Evolutionary conservation across 1,284 basidiomycete genomes (phyloP).

Genomic region (Volvariella volvacea): DNA sequence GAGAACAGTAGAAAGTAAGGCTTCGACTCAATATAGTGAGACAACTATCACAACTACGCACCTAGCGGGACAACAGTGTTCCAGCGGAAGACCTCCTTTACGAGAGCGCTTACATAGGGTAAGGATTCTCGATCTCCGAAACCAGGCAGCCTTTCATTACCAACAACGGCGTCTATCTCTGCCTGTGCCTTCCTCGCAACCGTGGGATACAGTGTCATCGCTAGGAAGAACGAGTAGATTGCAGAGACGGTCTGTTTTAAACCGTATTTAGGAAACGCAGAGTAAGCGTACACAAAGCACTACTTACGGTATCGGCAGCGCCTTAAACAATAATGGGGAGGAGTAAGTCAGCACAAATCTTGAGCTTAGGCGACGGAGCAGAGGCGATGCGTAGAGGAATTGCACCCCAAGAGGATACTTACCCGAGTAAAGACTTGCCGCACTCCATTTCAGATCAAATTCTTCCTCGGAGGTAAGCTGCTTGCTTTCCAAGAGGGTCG

Average conservation of each 20-base stretch:
- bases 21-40: conserved; percentile 6
- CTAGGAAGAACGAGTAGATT: conserved; percentile 46
- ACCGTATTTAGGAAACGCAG: too few species aligned
- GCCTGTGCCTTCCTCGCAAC: conserved; percentile 47
- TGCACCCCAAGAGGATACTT: conserved; percentile 8
- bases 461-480: conserved; percentile 41
- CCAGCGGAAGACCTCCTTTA: conserved; percentile 63
- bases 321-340: conserved; percentile 19
- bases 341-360: background rate
- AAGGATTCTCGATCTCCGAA: conserved; percentile 52
- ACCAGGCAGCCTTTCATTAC: conserved; percentile 51
- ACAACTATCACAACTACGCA: conserved; percentile 15
- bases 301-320: conserved; percentile 43
- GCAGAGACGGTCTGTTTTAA: conserved; percentile 39
- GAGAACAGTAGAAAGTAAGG: background rate
- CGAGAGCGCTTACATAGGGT: conserved; percentile 54
- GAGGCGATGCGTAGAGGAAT: background rate
- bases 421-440: conserved; percentile 56
- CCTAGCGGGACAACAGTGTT: conserved; percentile 44
- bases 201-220: conserved; percentile 45
- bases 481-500: conserved; percentile 41
- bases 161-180: conserved; percentile 59
- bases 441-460: conserved; percentile 51
- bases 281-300: background rate
- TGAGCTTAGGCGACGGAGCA: background rate